Percentiles rank a stretch among this genome's conserved stretches.
Conservation (phyloP, 2,329 filamentous ascomycete species). For the Stemphylium beticola region DNA sequence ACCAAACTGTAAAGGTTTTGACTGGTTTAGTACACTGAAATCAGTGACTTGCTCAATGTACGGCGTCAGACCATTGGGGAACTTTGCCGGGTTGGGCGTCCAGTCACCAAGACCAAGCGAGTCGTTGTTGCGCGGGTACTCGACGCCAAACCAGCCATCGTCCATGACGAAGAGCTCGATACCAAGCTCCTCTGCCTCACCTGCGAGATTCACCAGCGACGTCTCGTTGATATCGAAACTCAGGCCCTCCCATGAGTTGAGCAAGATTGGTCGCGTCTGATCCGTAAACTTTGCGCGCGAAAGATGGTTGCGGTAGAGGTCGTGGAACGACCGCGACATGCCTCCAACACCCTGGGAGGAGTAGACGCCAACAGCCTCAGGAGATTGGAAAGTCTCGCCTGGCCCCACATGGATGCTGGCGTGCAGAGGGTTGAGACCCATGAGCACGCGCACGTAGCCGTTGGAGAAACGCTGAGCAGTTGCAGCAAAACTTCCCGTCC, state of each 20-base stretch:
- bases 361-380: conserved; percentile 68
- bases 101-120: conserved; percentile 68
- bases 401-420: conserved; percentile 64
- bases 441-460: conserved; percentile 64
- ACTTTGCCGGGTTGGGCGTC: conserved; percentile 63
- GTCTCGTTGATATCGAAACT: conserved; percentile 64
- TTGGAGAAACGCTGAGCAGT: conserved; percentile 69
- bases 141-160: conserved; percentile 71
- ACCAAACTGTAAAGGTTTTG: conserved; percentile 63
- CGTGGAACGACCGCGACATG: conserved; percentile 68
- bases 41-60: conserved; percentile 60
- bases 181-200: conserved; percentile 64
- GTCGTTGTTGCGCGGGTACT: conserved; percentile 66
- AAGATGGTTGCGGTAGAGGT: conserved; percentile 66
- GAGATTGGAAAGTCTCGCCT: conserved; percentile 64
- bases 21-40: conserved; percentile 56
- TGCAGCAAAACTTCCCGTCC: conserved; percentile 67
- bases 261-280: conserved; percentile 60
- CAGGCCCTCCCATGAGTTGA: conserved; percentile 72
- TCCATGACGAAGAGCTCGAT: conserved; percentile 70
- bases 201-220: conserved; percentile 61
- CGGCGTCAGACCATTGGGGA: conserved; percentile 62
- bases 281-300: conserved; percentile 63
- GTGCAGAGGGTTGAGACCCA: conserved; percentile 67
- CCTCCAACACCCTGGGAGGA: conserved; percentile 64